Percentiles rank a stretch among this genome's conserved stretches.
phyloP scores from a whole-genome alignment of 805 yeast species.

The Tetrapisispora iriomotensis region DNA sequence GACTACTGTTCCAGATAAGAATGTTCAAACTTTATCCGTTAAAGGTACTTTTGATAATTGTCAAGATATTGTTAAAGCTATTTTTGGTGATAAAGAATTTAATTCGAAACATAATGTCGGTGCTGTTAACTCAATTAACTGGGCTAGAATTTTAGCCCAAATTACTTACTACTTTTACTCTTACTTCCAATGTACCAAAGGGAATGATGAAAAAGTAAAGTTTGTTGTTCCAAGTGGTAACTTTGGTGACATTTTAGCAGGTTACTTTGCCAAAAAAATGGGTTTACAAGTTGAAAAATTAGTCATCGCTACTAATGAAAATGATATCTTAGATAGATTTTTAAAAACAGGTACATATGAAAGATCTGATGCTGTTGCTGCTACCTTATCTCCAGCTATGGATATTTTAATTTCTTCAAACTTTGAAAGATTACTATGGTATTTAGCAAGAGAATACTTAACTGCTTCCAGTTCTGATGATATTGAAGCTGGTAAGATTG shows the following conservation, averaged over 20 bases:
- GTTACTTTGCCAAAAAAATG: constrained; percentile 89
- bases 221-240: constrained; percentile 97
- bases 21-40: constrained; percentile 91
- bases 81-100: constrained; percentile 83
- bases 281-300: constrained; percentile 83
- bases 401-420: constrained; percentile 92
- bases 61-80: constrained; percentile 89
- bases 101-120: constrained; percentile 88
- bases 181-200: constrained; percentile 55
- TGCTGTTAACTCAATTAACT: constrained; percentile 95
- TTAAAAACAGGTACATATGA: constrained; percentile 78
- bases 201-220: constrained; percentile 43
- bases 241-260: constrained; percentile 97
- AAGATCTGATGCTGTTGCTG: constrained; percentile 65
- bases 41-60: constrained; percentile 97
- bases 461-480: constrained; percentile 40
- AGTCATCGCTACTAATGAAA: constrained; percentile 91
- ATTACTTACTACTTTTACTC: constrained; percentile 94
- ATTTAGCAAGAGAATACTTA: constrained; percentile 62
- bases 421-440: constrained; percentile 95
- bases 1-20: constrained; percentile 90
- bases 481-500: constrained; percentile 64
- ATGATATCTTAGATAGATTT: constrained; percentile 91
- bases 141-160: constrained; percentile 98
- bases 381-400: constrained; percentile 96